Percentiles rank a stretch among this genome's conserved stretches.
These are phyloP conservation scores for Peronosclerospora sorghi DNA, from an alignment of 352 stramenopile genomes.

Conservation along the genomic window DNA sequence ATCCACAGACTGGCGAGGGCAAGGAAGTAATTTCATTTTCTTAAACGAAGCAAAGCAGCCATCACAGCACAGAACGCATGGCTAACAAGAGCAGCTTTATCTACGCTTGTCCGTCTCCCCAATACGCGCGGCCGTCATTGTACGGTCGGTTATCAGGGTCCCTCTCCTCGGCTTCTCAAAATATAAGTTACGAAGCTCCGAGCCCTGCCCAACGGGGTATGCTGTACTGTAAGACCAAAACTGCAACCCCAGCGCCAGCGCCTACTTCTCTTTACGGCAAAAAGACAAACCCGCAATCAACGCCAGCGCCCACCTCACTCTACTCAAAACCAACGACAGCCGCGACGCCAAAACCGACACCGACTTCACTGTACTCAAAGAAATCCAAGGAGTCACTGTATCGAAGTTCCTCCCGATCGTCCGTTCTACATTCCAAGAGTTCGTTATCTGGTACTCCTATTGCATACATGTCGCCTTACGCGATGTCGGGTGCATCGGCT, in stretches of 20 bases:
- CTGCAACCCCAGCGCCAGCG: constrained; percentile 4
- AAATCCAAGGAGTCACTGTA: constrained; percentile 8
- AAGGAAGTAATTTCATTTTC: too few species aligned
- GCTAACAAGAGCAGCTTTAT: constrained; percentile 17
- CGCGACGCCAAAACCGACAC: constrained; percentile 13
- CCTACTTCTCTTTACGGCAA: constrained; percentile 17
- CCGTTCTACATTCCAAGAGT: constrained; percentile 9
- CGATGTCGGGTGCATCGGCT: constrained; percentile 10
- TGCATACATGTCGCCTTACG: constrained; percentile 15
- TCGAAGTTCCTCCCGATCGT: constrained; percentile 15
- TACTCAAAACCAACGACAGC: constrained; percentile 15
- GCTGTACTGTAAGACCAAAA: constrained; percentile 20
- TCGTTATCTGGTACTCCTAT: constrained; percentile 11
- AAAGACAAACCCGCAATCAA: constrained; percentile 10
- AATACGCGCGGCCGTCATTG: constrained; percentile 2
- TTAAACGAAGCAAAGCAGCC: too few species aligned
- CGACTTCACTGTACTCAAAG: constrained; percentile 21
- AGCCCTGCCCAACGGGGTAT: constrained; percentile 17
- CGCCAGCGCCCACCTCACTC: constrained; percentile 9
- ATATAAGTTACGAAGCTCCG: constrained; percentile 9
- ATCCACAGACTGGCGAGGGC: too few species aligned
- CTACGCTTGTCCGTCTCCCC: neutral
- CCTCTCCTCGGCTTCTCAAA: constrained; percentile 12
- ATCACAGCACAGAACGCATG: constrained; percentile 3
- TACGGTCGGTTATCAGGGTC: constrained; percentile 11